Conservation (phyloP, 768 basidiomycete genomes). For the Leucocoprinus leucothites region DNA sequence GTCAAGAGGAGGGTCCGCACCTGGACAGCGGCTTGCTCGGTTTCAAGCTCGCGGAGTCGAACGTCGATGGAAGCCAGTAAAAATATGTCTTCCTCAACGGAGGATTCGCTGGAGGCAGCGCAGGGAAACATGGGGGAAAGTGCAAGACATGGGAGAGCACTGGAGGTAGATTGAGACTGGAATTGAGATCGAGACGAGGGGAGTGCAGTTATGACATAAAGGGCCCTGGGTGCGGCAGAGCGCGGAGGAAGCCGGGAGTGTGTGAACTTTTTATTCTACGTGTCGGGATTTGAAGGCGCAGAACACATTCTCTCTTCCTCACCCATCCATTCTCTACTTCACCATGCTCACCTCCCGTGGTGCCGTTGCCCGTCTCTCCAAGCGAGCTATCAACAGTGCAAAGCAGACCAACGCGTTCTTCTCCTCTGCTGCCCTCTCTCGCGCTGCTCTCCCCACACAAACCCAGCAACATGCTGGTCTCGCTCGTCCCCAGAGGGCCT, state of each 20-base stretch:
- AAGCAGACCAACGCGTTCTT: constrained; percentile 79
- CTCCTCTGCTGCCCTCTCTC: constrained; percentile 66
- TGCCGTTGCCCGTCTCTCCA: constrained; percentile 82
- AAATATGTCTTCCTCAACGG: too few species aligned
- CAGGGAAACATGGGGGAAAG: constrained; percentile 1
- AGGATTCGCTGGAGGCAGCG: too few species aligned
- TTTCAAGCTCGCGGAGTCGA: neutral
- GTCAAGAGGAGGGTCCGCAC: neutral
- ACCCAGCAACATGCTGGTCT: constrained; percentile 42
- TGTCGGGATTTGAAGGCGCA: constrained; percentile 35
- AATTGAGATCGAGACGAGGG: neutral
- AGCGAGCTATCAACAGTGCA: constrained; percentile 74
- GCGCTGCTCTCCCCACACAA: constrained; percentile 44
- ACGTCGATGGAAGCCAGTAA: neutral
- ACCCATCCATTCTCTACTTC: constrained; percentile 29
- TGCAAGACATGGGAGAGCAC: neutral
- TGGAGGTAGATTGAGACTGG: neutral
- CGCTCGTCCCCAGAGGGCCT: constrained; percentile 46
- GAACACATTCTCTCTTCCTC: constrained; percentile 23
- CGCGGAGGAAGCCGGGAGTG: constrained; percentile 47
- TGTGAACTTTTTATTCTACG: constrained; percentile 47
- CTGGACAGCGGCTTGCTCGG: constrained; percentile 3
- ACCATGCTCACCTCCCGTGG: constrained; percentile 87
- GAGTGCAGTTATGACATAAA: neutral
- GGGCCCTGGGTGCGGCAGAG: constrained; percentile 9